Evolutionary conservation across 1,139 yeast species (phyloP).

Genomic region (Pneumocystis oryctolagi): DNA sequence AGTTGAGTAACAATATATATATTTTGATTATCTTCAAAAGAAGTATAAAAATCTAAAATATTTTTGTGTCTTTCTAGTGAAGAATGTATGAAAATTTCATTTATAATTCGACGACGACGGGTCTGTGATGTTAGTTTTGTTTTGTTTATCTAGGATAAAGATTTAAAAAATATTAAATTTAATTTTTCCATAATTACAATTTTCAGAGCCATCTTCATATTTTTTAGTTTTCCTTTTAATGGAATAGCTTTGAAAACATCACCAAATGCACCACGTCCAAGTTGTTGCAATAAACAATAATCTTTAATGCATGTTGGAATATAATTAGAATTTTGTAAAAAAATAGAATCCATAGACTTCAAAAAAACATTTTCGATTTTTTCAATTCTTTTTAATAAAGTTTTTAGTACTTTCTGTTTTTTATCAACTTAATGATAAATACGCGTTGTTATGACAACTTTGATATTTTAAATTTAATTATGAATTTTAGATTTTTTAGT

Average conservation of each 20-base stretch:
- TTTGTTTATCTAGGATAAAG: conserved; percentile 6
- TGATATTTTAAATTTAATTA: too few relatives aligned
- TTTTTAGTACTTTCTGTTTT: background rate
- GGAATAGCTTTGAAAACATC: conserved; percentile 9
- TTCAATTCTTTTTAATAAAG: background rate
- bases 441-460: background rate
- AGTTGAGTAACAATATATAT: conserved; percentile 87
- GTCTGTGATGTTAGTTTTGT: conserved; percentile 5
- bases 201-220: conserved; percentile 7
- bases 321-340: background rate
- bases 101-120: conserved; percentile 8
- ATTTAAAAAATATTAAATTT: background rate
- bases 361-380: background rate
- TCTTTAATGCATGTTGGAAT: conserved; percentile 3
- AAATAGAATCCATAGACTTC: background rate
- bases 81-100: conserved; percentile 7
- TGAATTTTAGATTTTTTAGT: too few relatives aligned
- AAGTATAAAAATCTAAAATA: conserved; percentile 80
- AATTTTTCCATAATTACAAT: background rate
- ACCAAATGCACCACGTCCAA: conserved; percentile 12
- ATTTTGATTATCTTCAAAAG: conserved; percentile 87
- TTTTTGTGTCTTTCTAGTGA: conserved; percentile 41
- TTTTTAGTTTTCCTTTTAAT: conserved; percentile 6
- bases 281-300: conserved; percentile 6
- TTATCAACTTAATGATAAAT: background rate